Evolutionary conservation across 805 yeast genomes (phyloP).

Genomic region (Starmerella etchellsii): DNA sequence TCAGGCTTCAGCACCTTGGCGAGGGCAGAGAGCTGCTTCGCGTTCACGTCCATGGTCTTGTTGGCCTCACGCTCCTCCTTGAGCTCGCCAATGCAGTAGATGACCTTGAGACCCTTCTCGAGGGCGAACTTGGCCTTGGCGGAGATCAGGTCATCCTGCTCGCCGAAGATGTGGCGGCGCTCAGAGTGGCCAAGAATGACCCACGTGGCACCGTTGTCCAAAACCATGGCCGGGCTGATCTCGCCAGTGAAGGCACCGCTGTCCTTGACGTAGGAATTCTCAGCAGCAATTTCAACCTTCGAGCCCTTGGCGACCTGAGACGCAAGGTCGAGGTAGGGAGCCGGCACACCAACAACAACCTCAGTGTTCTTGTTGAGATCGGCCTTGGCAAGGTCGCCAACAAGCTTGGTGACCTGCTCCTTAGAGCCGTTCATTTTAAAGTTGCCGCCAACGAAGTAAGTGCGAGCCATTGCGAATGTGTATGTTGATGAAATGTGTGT

Average conservation of each 20-base stretch:
- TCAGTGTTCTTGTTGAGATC: constrained; percentile 65
- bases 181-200: constrained; percentile 96
- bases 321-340: constrained; percentile 76
- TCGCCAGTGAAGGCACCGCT: constrained; percentile 99
- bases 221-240: constrained; percentile 72
- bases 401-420: constrained; percentile 69
- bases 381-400: constrained; percentile 69
- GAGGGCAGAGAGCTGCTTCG: constrained; percentile 84
- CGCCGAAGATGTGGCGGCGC: constrained; percentile 89
- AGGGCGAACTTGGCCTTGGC: constrained; percentile 89
- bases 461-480: constrained; percentile 59
- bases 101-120: constrained; percentile 78
- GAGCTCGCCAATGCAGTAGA: constrained; percentile 96
- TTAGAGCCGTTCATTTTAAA: constrained; percentile 96
- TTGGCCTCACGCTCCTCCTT: constrained; percentile 87
- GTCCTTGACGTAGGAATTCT: constrained; percentile 75
- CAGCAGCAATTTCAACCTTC: constrained; percentile 75
- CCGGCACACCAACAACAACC: constrained; percentile 94
- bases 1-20: constrained; percentile 46
- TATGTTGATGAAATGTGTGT: too few species aligned
- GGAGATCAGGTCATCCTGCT: constrained; percentile 82
- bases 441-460: constrained; percentile 97
- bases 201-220: constrained; percentile 89
- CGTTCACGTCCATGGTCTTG: constrained; percentile 71
- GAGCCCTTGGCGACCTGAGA: constrained; percentile 50